A percentile compares a stretch with the other conserved stretches of the same genome.
Conservation (phyloP, 75 land plant genomes). For the Pinus tabuliformis region DNA sequence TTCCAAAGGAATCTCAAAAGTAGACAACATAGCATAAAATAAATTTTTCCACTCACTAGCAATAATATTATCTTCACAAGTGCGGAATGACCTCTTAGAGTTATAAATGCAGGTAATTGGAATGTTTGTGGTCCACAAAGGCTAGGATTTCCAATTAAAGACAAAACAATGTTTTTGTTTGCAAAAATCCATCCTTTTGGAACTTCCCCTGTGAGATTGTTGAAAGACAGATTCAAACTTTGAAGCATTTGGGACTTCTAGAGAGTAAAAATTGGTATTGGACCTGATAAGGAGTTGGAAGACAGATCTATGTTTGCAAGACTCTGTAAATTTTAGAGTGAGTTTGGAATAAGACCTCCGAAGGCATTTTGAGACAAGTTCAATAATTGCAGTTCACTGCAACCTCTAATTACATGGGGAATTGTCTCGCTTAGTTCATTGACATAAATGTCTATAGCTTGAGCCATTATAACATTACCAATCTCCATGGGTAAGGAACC, state of each 20-base stretch:
- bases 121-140: neutral
- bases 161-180: neutral
- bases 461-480: neutral
- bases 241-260: neutral
- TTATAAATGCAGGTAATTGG: neutral
- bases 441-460: neutral
- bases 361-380: neutral
- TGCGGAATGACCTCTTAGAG: neutral
- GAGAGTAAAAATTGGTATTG: neutral
- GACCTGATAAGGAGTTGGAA: neutral
- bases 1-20: neutral
- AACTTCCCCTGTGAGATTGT: neutral
- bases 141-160: neutral
- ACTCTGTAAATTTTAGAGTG: neutral
- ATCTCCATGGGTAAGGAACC: neutral
- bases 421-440: neutral
- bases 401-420: neutral
- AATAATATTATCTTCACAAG: neutral
- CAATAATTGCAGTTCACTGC: neutral
- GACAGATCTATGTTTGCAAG: neutral
- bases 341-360: neutral
- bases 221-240: constrained; percentile 4
- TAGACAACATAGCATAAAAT: neutral
- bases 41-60: neutral
- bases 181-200: neutral